Conservation (phyloP, 1,284 basidiomycete genomes). For the Ceratobasidium sp. region DNA sequence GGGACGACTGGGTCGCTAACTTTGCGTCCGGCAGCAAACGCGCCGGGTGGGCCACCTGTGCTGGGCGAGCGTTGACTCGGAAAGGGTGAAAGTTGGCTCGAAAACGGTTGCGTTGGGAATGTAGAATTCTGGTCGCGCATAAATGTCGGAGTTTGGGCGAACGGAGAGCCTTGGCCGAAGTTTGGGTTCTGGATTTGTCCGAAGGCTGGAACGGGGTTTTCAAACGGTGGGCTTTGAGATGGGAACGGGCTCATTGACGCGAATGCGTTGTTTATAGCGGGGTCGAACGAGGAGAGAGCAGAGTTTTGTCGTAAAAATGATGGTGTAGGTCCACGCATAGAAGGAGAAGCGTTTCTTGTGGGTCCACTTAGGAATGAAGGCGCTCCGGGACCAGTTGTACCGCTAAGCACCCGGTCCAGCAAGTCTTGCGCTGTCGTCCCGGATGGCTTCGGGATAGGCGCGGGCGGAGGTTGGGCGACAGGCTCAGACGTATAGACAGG, state of each 20-base stretch:
- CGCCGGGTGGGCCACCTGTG: no score
- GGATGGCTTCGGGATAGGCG: constrained; percentile 50
- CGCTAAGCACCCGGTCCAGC: constrained; percentile 68
- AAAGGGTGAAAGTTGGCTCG: constrained; percentile 21
- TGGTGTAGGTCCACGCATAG: constrained; percentile 33
- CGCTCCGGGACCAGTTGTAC: constrained; percentile 19
- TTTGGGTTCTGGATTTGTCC: neutral
- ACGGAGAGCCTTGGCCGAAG: neutral
- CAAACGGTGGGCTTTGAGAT: constrained; percentile 10
- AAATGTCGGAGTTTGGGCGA: constrained; percentile 8
- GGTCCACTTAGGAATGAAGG: constrained; percentile 27
- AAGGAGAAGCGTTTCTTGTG: neutral
- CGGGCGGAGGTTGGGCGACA: constrained; percentile 33
- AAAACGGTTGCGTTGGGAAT: constrained; percentile 1
- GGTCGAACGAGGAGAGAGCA: neutral
- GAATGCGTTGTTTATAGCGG: constrained; percentile 10
- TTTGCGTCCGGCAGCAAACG: constrained; percentile 1
- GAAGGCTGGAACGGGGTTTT: neutral
- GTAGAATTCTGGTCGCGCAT: constrained; percentile 14
- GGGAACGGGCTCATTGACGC: constrained; percentile 22
- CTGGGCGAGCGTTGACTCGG: constrained; percentile 27
- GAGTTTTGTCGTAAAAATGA: constrained; percentile 35
- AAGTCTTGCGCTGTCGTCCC: constrained; percentile 74
- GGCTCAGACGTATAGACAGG: constrained; percentile 20
- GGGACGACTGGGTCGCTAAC: constrained; percentile 17